Evolutionary conservation across 495 filamentous ascomycete genomes (phyloP), one percentile per base, ranked within the genome.

Genomic region (Ramalina intermedia): DNA sequence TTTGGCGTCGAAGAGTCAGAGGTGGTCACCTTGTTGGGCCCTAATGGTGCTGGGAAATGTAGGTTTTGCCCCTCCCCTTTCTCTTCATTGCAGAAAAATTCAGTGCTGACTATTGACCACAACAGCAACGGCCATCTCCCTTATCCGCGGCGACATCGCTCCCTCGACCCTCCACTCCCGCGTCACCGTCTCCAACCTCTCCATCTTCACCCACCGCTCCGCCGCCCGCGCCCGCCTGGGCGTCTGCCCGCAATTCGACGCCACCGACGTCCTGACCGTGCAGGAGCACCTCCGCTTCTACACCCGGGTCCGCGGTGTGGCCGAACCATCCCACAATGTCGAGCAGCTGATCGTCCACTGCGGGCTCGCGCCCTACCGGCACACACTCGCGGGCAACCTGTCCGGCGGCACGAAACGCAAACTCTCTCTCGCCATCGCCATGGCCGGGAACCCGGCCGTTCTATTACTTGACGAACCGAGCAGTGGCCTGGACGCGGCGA

Each of bases 381-480:
- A 66, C 3, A 68, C 80, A 13, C 75, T 82, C 69, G 83, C 81
- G 1, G 69, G 68, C 50, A 78, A 78, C 23, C 69, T 87, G 0
- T 80, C 75, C 0, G 84, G 84, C 29, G 84, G 84, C 35, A 85
- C 85, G 57, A 84, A 85, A 64, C 62, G 82, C 8, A 87, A 87
- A 55, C 66, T 87, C 0, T 76, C 70, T 9, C 71, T 87, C 1
- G 83, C 76, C n/a, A 85, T 87, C 47, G 83, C 83, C 2, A 65
- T 87, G 4, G 84, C 84, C 68, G 83, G 83, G 6, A 83, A 86
- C 54, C 83, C 83, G 1, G 72, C 75, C 16, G 81, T 87, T 0
- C 61, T 87, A 1, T 66, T 87, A 2, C 73, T 88, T 4, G 84
- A 88, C 58, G 80, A 85, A 55, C 81, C 81, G 0, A 74, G 68